phyloP scores from a whole-genome alignment of 1,284 basidiomycete genomes.

The Ceraceosorus bombacis region DNA sequence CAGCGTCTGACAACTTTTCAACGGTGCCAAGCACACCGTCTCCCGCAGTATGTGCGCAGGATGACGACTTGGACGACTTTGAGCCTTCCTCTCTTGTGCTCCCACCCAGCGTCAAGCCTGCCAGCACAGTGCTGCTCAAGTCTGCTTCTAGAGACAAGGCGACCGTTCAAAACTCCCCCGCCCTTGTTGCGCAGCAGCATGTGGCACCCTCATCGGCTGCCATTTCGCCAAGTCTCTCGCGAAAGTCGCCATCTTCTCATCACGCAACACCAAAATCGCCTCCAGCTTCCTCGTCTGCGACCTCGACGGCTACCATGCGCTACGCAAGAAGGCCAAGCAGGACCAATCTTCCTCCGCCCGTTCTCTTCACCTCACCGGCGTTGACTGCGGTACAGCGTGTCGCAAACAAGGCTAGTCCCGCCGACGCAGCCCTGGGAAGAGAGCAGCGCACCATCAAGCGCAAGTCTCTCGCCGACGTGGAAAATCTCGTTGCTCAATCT shows the following conservation, averaged over 20 bases:
- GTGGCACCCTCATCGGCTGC: constrained; percentile 1
- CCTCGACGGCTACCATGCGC: constrained; percentile 19
- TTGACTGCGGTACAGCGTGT: constrained; percentile 28
- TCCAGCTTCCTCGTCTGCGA: background rate
- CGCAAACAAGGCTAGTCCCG: constrained; percentile 12
- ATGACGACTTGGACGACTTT: constrained; percentile 31
- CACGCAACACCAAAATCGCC: constrained; percentile 1
- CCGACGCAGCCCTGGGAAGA: background rate
- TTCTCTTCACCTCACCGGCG: constrained; percentile 32
- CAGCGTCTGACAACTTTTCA: constrained; percentile 23
- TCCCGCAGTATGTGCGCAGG: constrained; percentile 22
- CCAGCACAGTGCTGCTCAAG: constrained; percentile 29
- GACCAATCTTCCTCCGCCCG: constrained; percentile 31
- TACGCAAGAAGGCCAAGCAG: constrained; percentile 32
- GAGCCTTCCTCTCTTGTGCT: constrained; percentile 31
- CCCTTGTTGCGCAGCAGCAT: no score
- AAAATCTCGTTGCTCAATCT: background rate
- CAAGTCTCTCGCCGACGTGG: constrained; percentile 20
- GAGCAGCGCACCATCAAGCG: constrained; percentile 20
- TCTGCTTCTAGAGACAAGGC: constrained; percentile 1
- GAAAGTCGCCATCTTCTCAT: constrained; percentile 14
- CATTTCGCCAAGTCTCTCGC: constrained; percentile 4
- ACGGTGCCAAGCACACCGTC: constrained; percentile 32
- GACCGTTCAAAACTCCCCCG: constrained; percentile 10
- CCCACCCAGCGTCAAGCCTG: constrained; percentile 31